Percentiles rank a stretch among this genome's conserved stretches.
Evolutionary conservation across 768 basidiomycete genomes (phyloP).

Genomic region (Crassisporium funariophilum): DNA sequence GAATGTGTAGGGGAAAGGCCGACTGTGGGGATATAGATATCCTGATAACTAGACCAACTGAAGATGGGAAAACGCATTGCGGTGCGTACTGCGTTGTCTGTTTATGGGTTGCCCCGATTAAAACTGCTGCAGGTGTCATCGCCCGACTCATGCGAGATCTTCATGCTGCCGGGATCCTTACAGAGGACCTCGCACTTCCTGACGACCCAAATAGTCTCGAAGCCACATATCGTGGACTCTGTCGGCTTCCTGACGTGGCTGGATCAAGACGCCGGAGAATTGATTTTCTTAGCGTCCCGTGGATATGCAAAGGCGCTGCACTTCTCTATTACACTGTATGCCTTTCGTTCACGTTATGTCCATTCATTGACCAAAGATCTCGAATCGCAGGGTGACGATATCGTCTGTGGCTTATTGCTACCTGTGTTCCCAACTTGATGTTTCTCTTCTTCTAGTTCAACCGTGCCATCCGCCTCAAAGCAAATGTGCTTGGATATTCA

Average conservation of each 20-base stretch:
- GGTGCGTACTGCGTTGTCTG: conserved; percentile 42
- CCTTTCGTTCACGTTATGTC: conserved; percentile 8
- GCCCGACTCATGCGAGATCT: conserved; percentile 57
- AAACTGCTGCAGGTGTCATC: conserved; percentile 53
- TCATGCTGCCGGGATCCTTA: conserved; percentile 62
- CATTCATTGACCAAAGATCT: conserved; percentile 2
- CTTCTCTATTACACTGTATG: conserved; percentile 89
- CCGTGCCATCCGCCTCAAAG: conserved; percentile 84
- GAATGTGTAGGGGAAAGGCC: conserved; percentile 62
- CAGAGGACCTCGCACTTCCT: conserved; percentile 77
- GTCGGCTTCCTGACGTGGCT: conserved; percentile 49
- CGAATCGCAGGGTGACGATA: conserved; percentile 74
- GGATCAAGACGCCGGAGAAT: conserved; percentile 66
- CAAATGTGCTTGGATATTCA: conserved; percentile 76
- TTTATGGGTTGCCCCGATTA: neutral
- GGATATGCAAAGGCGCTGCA: conserved; percentile 77
- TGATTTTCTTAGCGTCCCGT: conserved; percentile 85
- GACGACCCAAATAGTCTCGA: conserved; percentile 71
- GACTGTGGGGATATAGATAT: conserved; percentile 94
- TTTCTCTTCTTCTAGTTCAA: conserved; percentile 64
- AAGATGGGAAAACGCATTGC: conserved; percentile 74
- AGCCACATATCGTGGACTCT: conserved; percentile 80
- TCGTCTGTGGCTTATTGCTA: conserved; percentile 51
- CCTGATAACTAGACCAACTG: conserved; percentile 72
- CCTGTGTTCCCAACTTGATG: neutral